A percentile compares a stretch with the other conserved stretches of the same genome.
These are phyloP conservation scores for Hypoxylon cercidicola DNA, from an alignment of 495 filamentous ascomycete genomes.

Conservation along the genomic window DNA sequence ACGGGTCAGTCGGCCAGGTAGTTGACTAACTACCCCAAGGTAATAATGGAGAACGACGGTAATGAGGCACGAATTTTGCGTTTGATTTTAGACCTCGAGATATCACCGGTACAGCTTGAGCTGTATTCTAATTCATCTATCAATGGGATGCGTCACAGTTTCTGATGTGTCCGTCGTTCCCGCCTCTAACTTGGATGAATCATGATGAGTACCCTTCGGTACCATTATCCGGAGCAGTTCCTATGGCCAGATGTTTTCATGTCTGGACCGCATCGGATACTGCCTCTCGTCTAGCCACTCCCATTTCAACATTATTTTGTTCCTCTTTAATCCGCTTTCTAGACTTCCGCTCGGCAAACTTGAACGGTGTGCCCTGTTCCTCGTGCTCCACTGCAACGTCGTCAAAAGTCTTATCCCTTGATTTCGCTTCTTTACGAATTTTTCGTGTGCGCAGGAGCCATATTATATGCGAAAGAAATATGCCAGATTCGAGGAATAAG, in stretches of 20 bases:
- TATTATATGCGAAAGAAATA: slow-evolving; percentile 73
- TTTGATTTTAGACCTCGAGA: slow-evolving; percentile 31
- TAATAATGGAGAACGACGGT: slow-evolving; percentile 31
- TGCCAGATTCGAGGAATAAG: slow-evolving; percentile 72
- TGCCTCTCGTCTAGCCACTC: not conserved
- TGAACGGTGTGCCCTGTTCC: slow-evolving; percentile 47
- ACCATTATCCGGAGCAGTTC: not conserved
- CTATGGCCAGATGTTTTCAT: not conserved
- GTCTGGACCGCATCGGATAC: not conserved
- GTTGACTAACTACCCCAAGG: not conserved
- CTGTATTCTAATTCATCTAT: slow-evolving; percentile 19
- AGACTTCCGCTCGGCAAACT: slow-evolving; percentile 53
- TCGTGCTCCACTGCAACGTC: slow-evolving; percentile 64
- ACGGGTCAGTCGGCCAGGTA: not conserved
- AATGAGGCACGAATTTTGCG: slow-evolving; percentile 35
- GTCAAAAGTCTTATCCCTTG: slow-evolving; percentile 68
- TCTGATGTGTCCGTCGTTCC: not conserved
- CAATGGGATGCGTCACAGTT: slow-evolving; percentile 1
- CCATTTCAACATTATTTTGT: slow-evolving; percentile 16
- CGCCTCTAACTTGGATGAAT: not conserved
- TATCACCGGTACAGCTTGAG: slow-evolving; percentile 17
- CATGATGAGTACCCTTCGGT: not conserved
- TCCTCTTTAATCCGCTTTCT: slow-evolving; percentile 10
- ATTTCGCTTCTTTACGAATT: slow-evolving; percentile 66
- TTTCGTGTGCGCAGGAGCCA: slow-evolving; percentile 73